A percentile compares a stretch with the other conserved stretches of the same genome.
Evolutionary conservation across 2,329 filamentous ascomycete species (phyloP).

Genomic region (Ophiostoma montium): DNA sequence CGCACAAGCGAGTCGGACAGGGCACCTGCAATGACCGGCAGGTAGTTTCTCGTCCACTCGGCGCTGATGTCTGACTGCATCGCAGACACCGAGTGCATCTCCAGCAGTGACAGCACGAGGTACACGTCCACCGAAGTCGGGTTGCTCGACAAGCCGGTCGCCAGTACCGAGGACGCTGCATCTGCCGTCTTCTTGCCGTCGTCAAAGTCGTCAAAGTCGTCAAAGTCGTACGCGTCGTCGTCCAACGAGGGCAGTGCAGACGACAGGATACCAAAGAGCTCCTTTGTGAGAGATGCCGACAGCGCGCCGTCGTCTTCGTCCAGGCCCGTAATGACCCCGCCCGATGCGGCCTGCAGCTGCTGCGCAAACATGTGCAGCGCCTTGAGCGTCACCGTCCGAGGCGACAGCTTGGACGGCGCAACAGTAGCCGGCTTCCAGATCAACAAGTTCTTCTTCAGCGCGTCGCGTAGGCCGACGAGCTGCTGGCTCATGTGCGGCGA

Average conservation of each 20-base stretch:
- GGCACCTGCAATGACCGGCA: constrained; percentile 37
- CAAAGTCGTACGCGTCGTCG: constrained; percentile 12
- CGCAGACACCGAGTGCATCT: constrained; percentile 36
- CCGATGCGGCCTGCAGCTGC: constrained; percentile 33
- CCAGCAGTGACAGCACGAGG: constrained; percentile 34
- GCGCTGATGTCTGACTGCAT: constrained; percentile 28
- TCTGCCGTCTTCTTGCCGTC: constrained; percentile 16
- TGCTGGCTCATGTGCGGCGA: constrained; percentile 48
- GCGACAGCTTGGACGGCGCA: constrained; percentile 31
- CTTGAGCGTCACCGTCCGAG: constrained; percentile 49
- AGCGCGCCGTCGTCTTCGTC: constrained; percentile 29
- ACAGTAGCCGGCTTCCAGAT: constrained; percentile 42
- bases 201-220: not conserved
- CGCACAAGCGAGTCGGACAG: constrained; percentile 22
- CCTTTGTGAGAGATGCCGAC: constrained; percentile 31
- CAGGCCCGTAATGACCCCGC: constrained; percentile 16
- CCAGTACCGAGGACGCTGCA: not conserved
- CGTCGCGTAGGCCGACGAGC: constrained; percentile 38
- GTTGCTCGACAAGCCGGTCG: constrained; percentile 19
- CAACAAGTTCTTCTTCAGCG: constrained; percentile 32
- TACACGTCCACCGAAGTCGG: constrained; percentile 26
- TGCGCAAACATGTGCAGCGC: constrained; percentile 44
- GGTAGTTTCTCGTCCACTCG: constrained; percentile 33
- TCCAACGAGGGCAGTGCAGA: constrained; percentile 18
- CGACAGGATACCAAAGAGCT: constrained; percentile 32